Base-by-base conservation (phyloP, 768 basidiomycete genomes). In the Tulasnella sp. region DNA sequence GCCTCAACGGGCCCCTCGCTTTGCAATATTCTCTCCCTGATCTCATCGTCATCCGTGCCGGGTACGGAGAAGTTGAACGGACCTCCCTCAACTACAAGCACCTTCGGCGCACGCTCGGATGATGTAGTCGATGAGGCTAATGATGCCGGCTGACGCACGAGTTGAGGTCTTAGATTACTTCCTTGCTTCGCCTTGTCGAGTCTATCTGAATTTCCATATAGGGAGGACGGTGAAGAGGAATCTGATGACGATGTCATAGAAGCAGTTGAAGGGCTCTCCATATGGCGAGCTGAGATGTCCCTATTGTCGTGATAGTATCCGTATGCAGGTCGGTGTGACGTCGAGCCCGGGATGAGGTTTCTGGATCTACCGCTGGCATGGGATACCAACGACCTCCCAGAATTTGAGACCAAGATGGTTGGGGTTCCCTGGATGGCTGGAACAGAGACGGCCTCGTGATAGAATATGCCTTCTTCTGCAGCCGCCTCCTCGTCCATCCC, bases 41-140 rank as follows among this genome's bases (percentile, higher is more conserved):
- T 38, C 34, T 38, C 15, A 5, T 38, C 34, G 34, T 38, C 34
- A 7, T 38, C 34, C 21, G 53, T 41, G n/a, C 29, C 23, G 15
- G 53, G 53, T 10, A 55, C 53, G 3, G 53, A 55, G 53, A 55
- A 55, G 38, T 55, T 55, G 32, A 55, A 55, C 29, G 53, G 53
- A n/a, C 38, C 29, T 3, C 53, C 53, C 27, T 30, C 53, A n/a
- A 27, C 53, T 3, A 55, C 53, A 44, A 55, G 29, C 7, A 30
- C 27, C 26, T 51, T 26, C 10, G 50, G 19, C 50, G 50, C 19
- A n/a, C 50, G 50, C 5, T 32, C 32, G 7, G 50, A 19, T 8
- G 32, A 27, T 3, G 50, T 29, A 26, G 19, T 32, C 3, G 50
- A 27, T 8, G 50, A 51, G 17, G 26, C 3, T 1, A 32, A 38